Evolutionary conservation across 371 early-diverging fungal species (phyloP).

Genomic region (Rhizopus microsporus): DNA sequence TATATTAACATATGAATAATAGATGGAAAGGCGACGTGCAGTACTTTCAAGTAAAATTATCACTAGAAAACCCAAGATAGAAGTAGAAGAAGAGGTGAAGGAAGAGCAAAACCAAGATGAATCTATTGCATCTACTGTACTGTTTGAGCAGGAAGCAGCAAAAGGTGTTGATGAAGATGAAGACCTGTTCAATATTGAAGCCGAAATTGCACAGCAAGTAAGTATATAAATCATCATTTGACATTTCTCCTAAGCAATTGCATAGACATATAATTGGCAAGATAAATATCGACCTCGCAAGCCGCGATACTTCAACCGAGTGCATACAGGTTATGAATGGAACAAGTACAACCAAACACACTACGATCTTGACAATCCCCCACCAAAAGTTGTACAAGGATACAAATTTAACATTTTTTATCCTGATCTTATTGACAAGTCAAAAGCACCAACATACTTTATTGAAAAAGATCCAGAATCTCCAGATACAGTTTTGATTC

Average conservation of each 20-base stretch:
- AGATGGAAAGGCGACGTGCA: constrained; percentile 60
- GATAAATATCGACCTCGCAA: constrained; percentile 94
- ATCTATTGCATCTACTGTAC: constrained; percentile 42
- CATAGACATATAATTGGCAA: constrained; percentile 78
- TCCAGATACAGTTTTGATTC: constrained; percentile 79
- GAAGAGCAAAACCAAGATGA: constrained; percentile 29
- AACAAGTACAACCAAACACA: constrained; percentile 98
- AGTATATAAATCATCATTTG: neutral
- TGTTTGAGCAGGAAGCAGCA: constrained; percentile 74
- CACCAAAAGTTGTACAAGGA: constrained; percentile 96
- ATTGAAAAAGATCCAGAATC: constrained; percentile 77
- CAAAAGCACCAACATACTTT: constrained; percentile 84
- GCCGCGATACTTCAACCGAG: constrained; percentile 93
- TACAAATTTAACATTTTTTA: constrained; percentile 97
- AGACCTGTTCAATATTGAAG: constrained; percentile 80
- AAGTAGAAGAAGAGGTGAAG: constrained; percentile 23
- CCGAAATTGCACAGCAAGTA: constrained; percentile 60
- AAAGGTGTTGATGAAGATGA: constrained; percentile 81
- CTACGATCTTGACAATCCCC: constrained; percentile 95
- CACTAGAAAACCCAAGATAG: constrained; percentile 41
- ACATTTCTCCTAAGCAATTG: no score
- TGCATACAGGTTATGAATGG: constrained; percentile 97
- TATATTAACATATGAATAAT: no score
- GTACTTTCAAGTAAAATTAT: constrained; percentile 62
- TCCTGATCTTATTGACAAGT: constrained; percentile 93